Evolutionary conservation across 441 rosid genomes (phyloP).

Genomic region (Pelargonium fulgidum): DNA sequence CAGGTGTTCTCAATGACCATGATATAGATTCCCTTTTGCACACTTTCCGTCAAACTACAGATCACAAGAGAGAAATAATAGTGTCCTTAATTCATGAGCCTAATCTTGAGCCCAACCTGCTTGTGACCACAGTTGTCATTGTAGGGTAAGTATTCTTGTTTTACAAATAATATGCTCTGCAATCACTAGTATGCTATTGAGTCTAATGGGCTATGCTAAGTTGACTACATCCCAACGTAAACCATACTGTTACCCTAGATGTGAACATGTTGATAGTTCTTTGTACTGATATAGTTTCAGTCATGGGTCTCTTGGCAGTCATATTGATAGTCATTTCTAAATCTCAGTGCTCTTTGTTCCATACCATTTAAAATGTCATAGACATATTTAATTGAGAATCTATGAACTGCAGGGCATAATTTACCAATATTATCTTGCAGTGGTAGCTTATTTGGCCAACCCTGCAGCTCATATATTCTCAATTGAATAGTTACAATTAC

Average conservation of each 20-base stretch:
- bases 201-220: slow-evolving; percentile 11
- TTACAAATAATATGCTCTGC: not conserved
- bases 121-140: slow-evolving; percentile 58
- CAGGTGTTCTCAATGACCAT: slow-evolving; percentile 35
- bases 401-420: no score
- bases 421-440: no score
- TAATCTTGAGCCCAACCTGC: slow-evolving; percentile 47
- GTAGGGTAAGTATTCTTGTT: slow-evolving; percentile 46
- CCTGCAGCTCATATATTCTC: not conserved
- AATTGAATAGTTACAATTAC: not conserved
- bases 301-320: slow-evolving; percentile 9
- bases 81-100: slow-evolving; percentile 54
- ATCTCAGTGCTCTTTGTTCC: not conserved
- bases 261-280: not conserved
- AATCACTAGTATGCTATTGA: not conserved
- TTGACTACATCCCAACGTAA: not conserved
- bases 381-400: no score
- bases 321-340: not conserved
- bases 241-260: slow-evolving; percentile 7
- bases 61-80: slow-evolving; percentile 53
- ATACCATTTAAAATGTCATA: not conserved
- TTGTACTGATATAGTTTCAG: slow-evolving; percentile 9
- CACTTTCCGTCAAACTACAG: slow-evolving; percentile 57
- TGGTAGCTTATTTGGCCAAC: not conserved
- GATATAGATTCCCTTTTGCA: slow-evolving; percentile 45